Evolutionary conservation across 2,329 filamentous ascomycete species (phyloP).

Genomic region (Aspergillus tubingensis): DNA sequence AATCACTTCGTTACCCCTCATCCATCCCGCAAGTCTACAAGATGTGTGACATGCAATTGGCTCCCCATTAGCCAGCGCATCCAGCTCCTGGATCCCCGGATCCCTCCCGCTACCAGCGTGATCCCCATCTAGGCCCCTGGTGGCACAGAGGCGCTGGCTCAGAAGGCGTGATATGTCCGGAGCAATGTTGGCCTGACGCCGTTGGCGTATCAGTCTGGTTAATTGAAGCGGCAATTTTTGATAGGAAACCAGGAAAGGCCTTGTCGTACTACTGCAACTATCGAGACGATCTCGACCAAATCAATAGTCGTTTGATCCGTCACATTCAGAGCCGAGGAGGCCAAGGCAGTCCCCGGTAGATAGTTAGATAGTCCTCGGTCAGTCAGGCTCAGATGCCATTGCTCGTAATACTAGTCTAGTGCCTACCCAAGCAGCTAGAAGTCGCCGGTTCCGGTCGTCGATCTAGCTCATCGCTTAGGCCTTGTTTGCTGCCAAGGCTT

Average conservation of each 20-base stretch:
- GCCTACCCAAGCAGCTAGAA: not conserved
- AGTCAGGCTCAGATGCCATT: not conserved
- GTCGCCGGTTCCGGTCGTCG: not conserved
- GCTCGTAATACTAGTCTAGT: not conserved
- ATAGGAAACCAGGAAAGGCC: not conserved
- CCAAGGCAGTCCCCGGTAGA: no score
- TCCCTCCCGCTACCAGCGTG: not conserved
- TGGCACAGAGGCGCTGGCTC: not conserved
- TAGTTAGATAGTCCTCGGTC: no score
- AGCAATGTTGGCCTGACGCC: not conserved
- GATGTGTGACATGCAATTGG: not conserved
- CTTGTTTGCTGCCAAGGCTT: constrained; percentile 1
- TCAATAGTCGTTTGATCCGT: not conserved
- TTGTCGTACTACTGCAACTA: not conserved
- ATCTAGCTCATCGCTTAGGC: not conserved
- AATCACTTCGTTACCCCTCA: not conserved
- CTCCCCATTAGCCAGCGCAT: not conserved
- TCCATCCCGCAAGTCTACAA: not conserved
- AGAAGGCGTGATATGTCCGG: not conserved
- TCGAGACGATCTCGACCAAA: not conserved
- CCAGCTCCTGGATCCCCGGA: not conserved
- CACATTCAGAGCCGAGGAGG: constrained; percentile 1
- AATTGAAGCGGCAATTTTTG: not conserved
- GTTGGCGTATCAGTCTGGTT: not conserved
- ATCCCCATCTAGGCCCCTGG: not conserved